A percentile compares a stretch with the other conserved stretches of the same genome.
These are phyloP conservation scores for Amanita rubescens DNA, from an alignment of 768 basidiomycete genomes.

Conservation along the genomic window DNA sequence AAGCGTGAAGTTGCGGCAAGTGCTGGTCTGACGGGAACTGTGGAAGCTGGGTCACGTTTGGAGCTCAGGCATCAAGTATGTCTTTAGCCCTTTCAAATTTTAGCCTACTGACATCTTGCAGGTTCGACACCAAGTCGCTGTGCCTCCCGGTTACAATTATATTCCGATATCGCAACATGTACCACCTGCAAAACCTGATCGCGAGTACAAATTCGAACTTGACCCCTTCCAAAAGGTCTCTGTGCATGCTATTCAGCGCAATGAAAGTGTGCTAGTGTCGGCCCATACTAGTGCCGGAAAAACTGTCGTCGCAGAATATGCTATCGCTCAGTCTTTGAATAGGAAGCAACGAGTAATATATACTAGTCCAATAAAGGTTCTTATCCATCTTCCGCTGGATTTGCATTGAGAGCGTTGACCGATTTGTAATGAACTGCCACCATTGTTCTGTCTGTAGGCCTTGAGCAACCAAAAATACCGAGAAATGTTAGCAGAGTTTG, in stretches of 20 bases:
- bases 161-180: conserved; percentile 84
- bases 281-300: conserved; percentile 99
- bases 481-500: conserved; percentile 95
- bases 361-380: conserved; percentile 97
- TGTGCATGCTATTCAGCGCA: conserved; percentile 90
- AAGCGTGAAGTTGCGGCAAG: conserved; percentile 87
- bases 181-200: conserved; percentile 84
- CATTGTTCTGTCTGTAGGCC: conserved; percentile 48
- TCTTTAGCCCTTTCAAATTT: neutral
- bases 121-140: conserved; percentile 95
- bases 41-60: conserved; percentile 56
- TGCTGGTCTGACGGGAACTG: conserved; percentile 75
- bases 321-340: conserved; percentile 92
- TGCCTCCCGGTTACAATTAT: conserved; percentile 89
- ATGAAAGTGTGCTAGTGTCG: conserved; percentile 95
- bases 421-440: conserved; percentile 2
- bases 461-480: conserved; percentile 98
- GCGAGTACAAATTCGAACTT: conserved; percentile 91
- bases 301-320: conserved; percentile 99
- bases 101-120: conserved; percentile 18
- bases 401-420: neutral
- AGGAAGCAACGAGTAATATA: conserved; percentile 96
- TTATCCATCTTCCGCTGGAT: conserved; percentile 6
- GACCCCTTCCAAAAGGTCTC: conserved; percentile 98
- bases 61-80: conserved; percentile 78